Percentiles rank a stretch among this genome's conserved stretches.
Conservation (phyloP, 2,329 filamentous ascomycete species). For the Thyridium curvatum region DNA sequence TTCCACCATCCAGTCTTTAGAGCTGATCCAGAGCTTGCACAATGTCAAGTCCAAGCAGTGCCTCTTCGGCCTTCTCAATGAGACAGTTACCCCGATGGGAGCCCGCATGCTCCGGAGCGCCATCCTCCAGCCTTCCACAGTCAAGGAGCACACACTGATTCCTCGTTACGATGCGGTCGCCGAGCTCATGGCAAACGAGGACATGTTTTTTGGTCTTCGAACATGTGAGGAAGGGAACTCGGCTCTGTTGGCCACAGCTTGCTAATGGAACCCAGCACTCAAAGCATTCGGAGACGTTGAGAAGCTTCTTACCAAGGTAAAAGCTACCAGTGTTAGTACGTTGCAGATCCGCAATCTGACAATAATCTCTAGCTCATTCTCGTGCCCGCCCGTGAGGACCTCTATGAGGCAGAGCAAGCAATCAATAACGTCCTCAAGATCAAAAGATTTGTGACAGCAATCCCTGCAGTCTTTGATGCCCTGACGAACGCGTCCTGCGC, state of each 20-base stretch:
- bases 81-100: constrained; percentile 86
- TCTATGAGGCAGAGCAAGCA: constrained; percentile 68
- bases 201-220: constrained; percentile 73
- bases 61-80: constrained; percentile 78
- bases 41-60: constrained; percentile 73
- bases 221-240: constrained; percentile 53
- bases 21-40: constrained; percentile 83
- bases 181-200: constrained; percentile 74
- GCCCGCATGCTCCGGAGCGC: constrained; percentile 75
- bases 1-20: constrained; percentile 77
- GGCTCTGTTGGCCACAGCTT: too few species aligned
- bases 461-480: constrained; percentile 62
- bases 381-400: constrained; percentile 56
- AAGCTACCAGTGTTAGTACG: neutral
- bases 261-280: too few species aligned
- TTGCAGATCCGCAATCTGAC: too few species aligned
- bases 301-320: constrained; percentile 67
- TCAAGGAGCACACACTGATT: constrained; percentile 54
- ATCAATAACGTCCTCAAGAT: constrained; percentile 84
- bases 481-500: constrained; percentile 57
- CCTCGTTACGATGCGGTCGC: constrained; percentile 77
- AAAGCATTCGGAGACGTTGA: constrained; percentile 75
- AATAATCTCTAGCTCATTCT: constrained; percentile 58
- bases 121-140: constrained; percentile 82
- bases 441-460: constrained; percentile 68